Percentiles rank a stretch among this genome's conserved stretches.
phyloP scores from a whole-genome alignment of 2,329 filamentous ascomycete genomes.

The Nemania abortiva region DNA sequence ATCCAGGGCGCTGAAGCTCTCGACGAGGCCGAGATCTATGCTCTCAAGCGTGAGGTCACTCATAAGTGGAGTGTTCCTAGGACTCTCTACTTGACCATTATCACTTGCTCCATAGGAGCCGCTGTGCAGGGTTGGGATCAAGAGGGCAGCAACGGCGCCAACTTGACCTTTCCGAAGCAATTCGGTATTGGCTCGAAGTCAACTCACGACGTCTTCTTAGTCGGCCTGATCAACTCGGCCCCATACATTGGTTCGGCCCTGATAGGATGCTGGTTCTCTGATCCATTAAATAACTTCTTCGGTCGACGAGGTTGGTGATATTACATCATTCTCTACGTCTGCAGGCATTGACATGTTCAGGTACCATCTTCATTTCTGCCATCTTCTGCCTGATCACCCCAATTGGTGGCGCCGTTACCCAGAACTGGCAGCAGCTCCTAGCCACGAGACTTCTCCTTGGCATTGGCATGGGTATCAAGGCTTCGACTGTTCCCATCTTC shows the following conservation, averaged over 20 bases:
- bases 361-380: slow-evolving; percentile 80
- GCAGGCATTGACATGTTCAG: slow-evolving; percentile 55
- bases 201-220: slow-evolving; percentile 52
- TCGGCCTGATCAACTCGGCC: slow-evolving; percentile 68
- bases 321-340: neutral
- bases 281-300: slow-evolving; percentile 70
- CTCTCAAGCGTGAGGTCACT: slow-evolving; percentile 70
- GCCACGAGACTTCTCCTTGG: slow-evolving; percentile 76
- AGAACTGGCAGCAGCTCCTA: slow-evolving; percentile 70
- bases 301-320: slow-evolving; percentile 62
- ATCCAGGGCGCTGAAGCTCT: slow-evolving; percentile 70
- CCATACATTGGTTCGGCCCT: slow-evolving; percentile 61
- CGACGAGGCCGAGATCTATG: slow-evolving; percentile 68
- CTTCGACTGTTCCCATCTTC: slow-evolving; percentile 78
- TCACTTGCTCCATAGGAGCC: slow-evolving; percentile 75
- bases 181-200: slow-evolving; percentile 61
- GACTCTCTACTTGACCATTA: slow-evolving; percentile 74
- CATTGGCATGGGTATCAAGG: slow-evolving; percentile 81
- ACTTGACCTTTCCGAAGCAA: slow-evolving; percentile 68
- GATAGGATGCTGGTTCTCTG: slow-evolving; percentile 68
- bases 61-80: slow-evolving; percentile 76
- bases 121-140: slow-evolving; percentile 78
- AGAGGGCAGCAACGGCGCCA: slow-evolving; percentile 73
- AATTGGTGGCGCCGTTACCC: slow-evolving; percentile 40
- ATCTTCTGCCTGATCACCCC: slow-evolving; percentile 74